Conservation (phyloP, 768 basidiomycete species). For the Agrocybe chaxingu region DNA sequence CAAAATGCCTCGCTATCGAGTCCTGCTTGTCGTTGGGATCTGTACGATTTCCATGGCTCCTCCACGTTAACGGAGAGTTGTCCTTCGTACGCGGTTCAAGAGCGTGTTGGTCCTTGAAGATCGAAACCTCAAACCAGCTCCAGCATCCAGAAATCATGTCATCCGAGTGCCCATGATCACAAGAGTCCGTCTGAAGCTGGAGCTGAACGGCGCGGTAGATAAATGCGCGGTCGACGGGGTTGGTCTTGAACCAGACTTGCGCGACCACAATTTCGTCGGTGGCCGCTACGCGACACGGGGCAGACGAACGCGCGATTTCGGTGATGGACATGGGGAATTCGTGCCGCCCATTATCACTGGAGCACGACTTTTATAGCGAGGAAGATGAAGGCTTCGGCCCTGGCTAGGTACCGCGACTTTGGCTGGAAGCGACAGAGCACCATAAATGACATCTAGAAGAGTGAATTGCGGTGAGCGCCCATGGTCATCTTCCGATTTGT, state of each 20-base stretch:
- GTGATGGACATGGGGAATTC: background rate
- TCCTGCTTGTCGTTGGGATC: conserved; percentile 10
- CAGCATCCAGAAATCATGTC: conserved; percentile 5
- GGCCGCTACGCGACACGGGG: conserved; percentile 5
- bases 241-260: conserved; percentile 22
- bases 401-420: too few species aligned
- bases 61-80: conserved; percentile 14
- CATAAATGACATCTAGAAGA: too few species aligned
- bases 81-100: conserved; percentile 10
- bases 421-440: too few species aligned
- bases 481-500: too few species aligned
- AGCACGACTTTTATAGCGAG: too few species aligned
- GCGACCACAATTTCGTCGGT: conserved; percentile 6
- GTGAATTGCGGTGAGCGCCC: too few species aligned
- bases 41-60: conserved; percentile 18
- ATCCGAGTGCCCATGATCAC: conserved; percentile 17
- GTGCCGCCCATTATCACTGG: too few species aligned
- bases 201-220: conserved; percentile 19
- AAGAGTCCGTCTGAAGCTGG: conserved; percentile 21
- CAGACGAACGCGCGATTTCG: conserved; percentile 4
- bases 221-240: conserved; percentile 17
- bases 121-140: conserved; percentile 20
- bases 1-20: conserved; percentile 13
- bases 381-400: too few species aligned
- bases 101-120: conserved; percentile 8